A percentile compares a stretch with the other conserved stretches of the same genome.
phyloP scores from a whole-genome alignment of 306 rosid species.

The Quercus alba region DNA sequence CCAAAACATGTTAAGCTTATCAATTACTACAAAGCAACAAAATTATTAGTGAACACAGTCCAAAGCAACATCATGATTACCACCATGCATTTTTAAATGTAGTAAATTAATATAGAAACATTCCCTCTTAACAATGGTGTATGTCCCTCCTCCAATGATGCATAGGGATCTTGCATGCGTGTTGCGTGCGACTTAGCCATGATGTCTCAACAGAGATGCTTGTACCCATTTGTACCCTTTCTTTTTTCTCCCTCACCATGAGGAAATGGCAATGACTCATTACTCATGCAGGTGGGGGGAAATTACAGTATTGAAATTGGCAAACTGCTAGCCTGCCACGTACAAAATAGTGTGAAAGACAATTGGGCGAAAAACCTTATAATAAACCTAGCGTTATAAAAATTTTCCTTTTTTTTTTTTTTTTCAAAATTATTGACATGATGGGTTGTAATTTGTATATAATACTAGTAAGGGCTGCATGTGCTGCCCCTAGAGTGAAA shows the following conservation, averaged over 20 bases:
- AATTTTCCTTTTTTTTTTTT: no score
- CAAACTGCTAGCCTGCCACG: not conserved
- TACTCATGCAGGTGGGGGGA: no score
- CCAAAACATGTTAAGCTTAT: conserved; percentile 41
- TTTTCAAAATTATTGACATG: no score
- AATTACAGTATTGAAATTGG: no score
- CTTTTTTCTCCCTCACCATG: not conserved
- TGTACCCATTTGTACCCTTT: not conserved
- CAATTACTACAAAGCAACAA: conserved; percentile 62
- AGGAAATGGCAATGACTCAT: not conserved
- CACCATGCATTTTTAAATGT: conserved; percentile 31
- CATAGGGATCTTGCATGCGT: conserved; percentile 34
- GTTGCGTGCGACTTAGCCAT: conserved; percentile 41
- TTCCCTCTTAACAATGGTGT: conserved; percentile 19
- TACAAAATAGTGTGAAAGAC: no score
- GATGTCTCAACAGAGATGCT: not conserved
- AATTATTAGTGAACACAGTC: conserved; percentile 56
- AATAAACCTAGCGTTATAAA: no score
- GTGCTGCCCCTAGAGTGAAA: no score
- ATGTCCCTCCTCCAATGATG: conserved; percentile 43
- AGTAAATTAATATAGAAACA: conserved; percentile 2
- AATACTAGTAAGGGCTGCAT: no score
- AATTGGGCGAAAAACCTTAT: no score
- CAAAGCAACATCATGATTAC: conserved; percentile 65
- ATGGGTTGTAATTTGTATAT: no score